phyloP scores from a whole-genome alignment of 177 flowering plant species.

The Telopea speciosissima region DNA sequence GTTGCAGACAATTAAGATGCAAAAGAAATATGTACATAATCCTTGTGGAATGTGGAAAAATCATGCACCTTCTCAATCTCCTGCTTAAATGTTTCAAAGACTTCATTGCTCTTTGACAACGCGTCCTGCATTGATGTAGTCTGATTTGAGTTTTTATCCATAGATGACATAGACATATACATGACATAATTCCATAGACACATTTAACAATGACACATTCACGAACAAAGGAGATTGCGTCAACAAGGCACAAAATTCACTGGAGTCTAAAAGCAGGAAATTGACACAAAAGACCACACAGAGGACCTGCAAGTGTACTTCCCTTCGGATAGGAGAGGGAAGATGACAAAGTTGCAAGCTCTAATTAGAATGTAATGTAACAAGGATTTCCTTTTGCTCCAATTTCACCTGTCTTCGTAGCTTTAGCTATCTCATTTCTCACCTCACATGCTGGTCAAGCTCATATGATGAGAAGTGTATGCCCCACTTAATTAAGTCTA shows the following conservation, averaged over 20 bases:
- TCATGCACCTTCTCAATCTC: conserved; percentile 83
- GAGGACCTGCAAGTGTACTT: background rate
- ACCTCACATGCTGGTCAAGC: background rate
- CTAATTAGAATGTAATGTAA: background rate
- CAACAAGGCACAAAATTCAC: background rate
- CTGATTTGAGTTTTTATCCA: background rate
- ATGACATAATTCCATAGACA: background rate
- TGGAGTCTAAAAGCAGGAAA: background rate
- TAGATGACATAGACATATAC: background rate
- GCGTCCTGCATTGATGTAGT: conserved; percentile 67
- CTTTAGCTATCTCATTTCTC: background rate
- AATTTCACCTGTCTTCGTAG: background rate
- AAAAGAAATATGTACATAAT: background rate
- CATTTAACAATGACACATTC: background rate
- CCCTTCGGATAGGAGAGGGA: background rate
- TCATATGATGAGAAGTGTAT: background rate
- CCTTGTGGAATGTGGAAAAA: background rate
- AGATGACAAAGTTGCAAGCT: background rate
- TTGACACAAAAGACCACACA: background rate
- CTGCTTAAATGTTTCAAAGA: conserved; percentile 89
- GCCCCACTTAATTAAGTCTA: background rate
- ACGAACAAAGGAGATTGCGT: background rate
- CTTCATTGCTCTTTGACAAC: conserved; percentile 79
- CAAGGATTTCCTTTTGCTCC: background rate
- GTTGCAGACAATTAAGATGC: conserved; percentile 1